Evolutionary conservation across 1,284 basidiomycete genomes (phyloP).

Genomic region (Microbotryum intermedium): DNA sequence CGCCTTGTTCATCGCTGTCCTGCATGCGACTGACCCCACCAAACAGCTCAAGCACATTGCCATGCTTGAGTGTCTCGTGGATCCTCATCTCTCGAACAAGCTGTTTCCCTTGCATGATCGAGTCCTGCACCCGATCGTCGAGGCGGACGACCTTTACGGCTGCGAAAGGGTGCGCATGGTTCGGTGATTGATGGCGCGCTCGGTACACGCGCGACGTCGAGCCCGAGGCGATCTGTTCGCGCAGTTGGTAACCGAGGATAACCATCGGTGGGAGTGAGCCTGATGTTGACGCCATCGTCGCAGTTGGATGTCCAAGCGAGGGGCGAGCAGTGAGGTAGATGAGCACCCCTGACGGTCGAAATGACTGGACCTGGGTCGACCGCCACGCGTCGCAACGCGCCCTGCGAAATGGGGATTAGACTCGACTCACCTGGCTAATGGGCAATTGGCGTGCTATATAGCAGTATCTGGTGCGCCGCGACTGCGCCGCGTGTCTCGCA

Average conservation of each 20-base stretch:
- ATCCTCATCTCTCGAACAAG: slow-evolving; percentile 90
- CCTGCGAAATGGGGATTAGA: too few relatives aligned
- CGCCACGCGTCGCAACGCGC: too few relatives aligned
- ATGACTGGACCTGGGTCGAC: too few relatives aligned
- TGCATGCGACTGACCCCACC: slow-evolving; percentile 57
- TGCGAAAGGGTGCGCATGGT: slow-evolving; percentile 48
- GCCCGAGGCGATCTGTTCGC: slow-evolving; percentile 70
- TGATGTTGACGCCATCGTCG: not conserved
- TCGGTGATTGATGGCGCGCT: slow-evolving; percentile 7
- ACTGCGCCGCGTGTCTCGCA: too few relatives aligned
- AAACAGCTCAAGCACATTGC: slow-evolving; percentile 70
- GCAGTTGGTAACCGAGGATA: slow-evolving; percentile 54
- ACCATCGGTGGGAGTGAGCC: slow-evolving; percentile 7
- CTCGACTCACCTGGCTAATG: too few relatives aligned
- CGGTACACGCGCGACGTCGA: slow-evolving; percentile 40
- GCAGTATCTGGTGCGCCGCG: too few relatives aligned
- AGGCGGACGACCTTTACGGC: slow-evolving; percentile 73
- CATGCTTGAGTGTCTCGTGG: slow-evolving; percentile 71
- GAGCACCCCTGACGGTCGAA: too few relatives aligned
- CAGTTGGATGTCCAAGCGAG: not conserved
- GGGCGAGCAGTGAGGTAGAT: not conserved
- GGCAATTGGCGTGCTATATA: too few relatives aligned
- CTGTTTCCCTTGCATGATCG: slow-evolving; percentile 61
- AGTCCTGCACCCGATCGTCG: slow-evolving; percentile 40
- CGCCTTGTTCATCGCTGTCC: slow-evolving; percentile 31